phyloP scores from a whole-genome alignment of 164 flowering plant genomes.

The Saururus chinensis region DNA sequence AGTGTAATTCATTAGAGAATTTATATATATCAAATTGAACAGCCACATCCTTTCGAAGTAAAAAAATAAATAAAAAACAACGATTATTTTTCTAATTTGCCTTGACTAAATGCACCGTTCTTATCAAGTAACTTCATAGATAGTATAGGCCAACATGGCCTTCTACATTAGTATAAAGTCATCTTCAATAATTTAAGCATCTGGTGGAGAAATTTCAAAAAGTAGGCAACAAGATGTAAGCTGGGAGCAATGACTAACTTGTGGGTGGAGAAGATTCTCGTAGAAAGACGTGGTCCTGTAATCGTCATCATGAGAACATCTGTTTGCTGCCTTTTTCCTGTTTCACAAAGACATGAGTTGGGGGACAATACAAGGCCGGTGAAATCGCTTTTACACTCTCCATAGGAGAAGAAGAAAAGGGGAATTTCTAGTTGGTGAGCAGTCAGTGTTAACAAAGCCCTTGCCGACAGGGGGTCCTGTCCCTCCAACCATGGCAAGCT shows the following conservation, averaged over 20 bases:
- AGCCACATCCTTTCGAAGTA: too few species aligned
- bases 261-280: slow-evolving; percentile 44
- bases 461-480: slow-evolving; percentile 10
- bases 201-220: slow-evolving; percentile 1
- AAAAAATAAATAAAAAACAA: too few species aligned
- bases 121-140: too few species aligned
- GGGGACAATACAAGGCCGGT: slow-evolving; percentile 28
- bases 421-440: slow-evolving; percentile 4
- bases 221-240: not conserved
- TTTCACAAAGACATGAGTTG: slow-evolving; percentile 27
- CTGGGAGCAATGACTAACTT: slow-evolving; percentile 15
- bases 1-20: too few species aligned
- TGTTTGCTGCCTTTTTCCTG: slow-evolving; percentile 10
- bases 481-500: slow-evolving; percentile 1
- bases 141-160: too few species aligned
- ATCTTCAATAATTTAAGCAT: not conserved
- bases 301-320: slow-evolving; percentile 30
- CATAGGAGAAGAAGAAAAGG: slow-evolving; percentile 5
- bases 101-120: too few species aligned
- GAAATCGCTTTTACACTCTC: slow-evolving; percentile 16
- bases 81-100: too few species aligned
- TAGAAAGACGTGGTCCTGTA: slow-evolving; percentile 37
- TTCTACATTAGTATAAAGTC: too few species aligned
- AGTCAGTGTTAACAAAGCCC: slow-evolving; percentile 1
- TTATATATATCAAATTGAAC: too few species aligned